These are phyloP conservation scores for Sparassis latifolia DNA, from an alignment of 1,284 basidiomycete species.

Conservation along the genomic window DNA sequence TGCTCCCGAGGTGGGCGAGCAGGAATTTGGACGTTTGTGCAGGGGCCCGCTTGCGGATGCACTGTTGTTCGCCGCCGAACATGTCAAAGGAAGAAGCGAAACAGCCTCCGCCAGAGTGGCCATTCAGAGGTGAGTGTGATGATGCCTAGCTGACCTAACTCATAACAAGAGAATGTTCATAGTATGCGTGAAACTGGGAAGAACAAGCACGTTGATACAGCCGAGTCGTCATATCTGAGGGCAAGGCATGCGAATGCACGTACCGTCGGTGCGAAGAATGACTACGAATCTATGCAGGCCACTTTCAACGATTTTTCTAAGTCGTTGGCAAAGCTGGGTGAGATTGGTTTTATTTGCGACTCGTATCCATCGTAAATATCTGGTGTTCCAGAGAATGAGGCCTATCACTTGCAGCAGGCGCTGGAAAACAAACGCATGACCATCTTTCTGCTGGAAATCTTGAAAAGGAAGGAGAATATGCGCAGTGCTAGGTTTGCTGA, in stretches of 20 bases:
- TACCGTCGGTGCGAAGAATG: slow-evolving; percentile 4
- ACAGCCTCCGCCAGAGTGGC: slow-evolving; percentile 1
- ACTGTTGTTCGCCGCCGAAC: slow-evolving; percentile 9
- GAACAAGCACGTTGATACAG: slow-evolving; percentile 1
- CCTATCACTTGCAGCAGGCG: slow-evolving; percentile 1
- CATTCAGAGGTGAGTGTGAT: slow-evolving; percentile 11
- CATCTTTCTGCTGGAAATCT: slow-evolving; percentile 7
- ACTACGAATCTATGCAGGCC: slow-evolving; percentile 2
- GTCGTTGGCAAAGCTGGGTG: background rate
- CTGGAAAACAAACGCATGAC: slow-evolving; percentile 9
- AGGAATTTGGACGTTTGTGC: slow-evolving; percentile 12
- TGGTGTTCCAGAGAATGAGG: slow-evolving; percentile 7
- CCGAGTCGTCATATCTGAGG: slow-evolving; percentile 4
- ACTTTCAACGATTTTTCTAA: background rate
- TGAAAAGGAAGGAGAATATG: slow-evolving; percentile 14
- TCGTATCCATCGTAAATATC: background rate
- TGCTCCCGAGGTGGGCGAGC: slow-evolving; percentile 2
- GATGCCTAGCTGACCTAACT: too few species aligned
- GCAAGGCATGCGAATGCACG: slow-evolving; percentile 7
- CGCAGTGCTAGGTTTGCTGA: slow-evolving; percentile 8
- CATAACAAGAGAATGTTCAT: background rate
- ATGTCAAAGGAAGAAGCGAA: slow-evolving; percentile 9
- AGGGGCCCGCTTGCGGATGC: slow-evolving; percentile 14
- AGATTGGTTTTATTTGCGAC: background rate
- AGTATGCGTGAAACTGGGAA: background rate